phyloP scores from a whole-genome alignment of 345 rosid genomes.

The Theobroma cacao region DNA sequence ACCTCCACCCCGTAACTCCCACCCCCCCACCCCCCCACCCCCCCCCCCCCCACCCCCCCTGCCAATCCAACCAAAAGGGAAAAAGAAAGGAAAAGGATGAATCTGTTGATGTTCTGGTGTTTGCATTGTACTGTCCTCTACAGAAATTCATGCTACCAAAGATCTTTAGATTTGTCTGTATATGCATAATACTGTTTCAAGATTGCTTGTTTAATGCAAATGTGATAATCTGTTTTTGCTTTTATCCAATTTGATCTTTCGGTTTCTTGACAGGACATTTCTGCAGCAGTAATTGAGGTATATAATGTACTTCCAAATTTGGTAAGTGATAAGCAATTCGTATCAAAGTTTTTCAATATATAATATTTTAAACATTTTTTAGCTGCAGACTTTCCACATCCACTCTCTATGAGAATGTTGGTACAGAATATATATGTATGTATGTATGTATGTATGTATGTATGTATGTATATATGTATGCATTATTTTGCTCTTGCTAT shows the following conservation, averaged over 20 bases:
- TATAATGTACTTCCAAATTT: conserved; percentile 76
- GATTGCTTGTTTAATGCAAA: neutral
- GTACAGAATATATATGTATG: neutral
- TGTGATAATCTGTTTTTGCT: neutral
- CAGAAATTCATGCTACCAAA: neutral
- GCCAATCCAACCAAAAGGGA: too few species aligned
- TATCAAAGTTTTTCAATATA: neutral
- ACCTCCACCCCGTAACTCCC: neutral
- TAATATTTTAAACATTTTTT: neutral
- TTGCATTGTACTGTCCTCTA: neutral
- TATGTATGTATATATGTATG: neutral
- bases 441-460: too few species aligned
- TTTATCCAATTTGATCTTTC: conserved; percentile 16
- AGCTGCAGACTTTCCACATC: neutral
- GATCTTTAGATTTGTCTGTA: neutral
- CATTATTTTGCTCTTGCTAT: neutral
- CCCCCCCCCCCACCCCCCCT: neutral
- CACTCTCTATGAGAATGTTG: neutral
- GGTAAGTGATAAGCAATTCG: conserved; percentile 43
- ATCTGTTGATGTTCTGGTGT: neutral
- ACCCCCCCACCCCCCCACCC: neutral
- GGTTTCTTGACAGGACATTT: conserved; percentile 47
- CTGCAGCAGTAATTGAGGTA: conserved; percentile 72
- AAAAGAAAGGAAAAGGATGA: neutral
- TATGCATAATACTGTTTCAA: neutral